Percentiles rank a stretch among this genome's conserved stretches.
Evolutionary conservation across 1,284 basidiomycete genomes (phyloP).

Genomic region (Trichosporon sp.): DNA sequence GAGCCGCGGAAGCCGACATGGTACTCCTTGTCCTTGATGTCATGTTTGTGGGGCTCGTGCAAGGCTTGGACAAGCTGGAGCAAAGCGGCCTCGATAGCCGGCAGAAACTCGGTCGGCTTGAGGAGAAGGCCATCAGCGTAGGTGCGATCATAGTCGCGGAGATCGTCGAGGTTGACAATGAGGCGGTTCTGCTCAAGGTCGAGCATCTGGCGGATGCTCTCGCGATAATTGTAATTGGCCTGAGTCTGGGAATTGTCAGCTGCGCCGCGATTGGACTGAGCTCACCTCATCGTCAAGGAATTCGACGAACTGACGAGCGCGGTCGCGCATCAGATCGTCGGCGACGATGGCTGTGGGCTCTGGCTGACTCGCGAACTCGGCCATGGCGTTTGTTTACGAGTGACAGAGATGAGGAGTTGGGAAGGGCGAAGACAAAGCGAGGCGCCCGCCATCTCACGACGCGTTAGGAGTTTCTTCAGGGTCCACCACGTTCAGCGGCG

Average conservation of each 20-base stretch:
- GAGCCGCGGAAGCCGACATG: constrained; percentile 92
- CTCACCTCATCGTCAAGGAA: constrained; percentile 76
- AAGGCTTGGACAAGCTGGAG: constrained; percentile 66
- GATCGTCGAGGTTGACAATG: constrained; percentile 92
- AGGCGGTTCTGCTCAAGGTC: constrained; percentile 78
- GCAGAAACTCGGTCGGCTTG: constrained; percentile 81
- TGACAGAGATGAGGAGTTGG: not conserved
- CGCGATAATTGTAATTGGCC: constrained; percentile 65
- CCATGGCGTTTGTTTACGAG: constrained; percentile 2
- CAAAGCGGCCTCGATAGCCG: constrained; percentile 85
- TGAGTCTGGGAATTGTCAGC: constrained; percentile 29
- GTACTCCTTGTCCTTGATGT: constrained; percentile 66
- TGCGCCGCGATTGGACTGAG: not conserved
- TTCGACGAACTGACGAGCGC: constrained; percentile 74
- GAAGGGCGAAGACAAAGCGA: not conserved
- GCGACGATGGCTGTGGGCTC: constrained; percentile 39
- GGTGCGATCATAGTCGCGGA: constrained; percentile 86
- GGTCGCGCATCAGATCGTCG: constrained; percentile 69
- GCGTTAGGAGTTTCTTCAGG: not conserved
- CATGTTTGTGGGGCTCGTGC: constrained; percentile 75
- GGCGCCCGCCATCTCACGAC: not conserved
- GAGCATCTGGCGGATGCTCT: constrained; percentile 79
- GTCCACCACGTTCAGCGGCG: not conserved
- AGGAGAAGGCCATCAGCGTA: constrained; percentile 68
- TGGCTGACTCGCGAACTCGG: constrained; percentile 4